phyloP scores from a whole-genome alignment of 805 yeast genomes.

The Candida quercuum region DNA sequence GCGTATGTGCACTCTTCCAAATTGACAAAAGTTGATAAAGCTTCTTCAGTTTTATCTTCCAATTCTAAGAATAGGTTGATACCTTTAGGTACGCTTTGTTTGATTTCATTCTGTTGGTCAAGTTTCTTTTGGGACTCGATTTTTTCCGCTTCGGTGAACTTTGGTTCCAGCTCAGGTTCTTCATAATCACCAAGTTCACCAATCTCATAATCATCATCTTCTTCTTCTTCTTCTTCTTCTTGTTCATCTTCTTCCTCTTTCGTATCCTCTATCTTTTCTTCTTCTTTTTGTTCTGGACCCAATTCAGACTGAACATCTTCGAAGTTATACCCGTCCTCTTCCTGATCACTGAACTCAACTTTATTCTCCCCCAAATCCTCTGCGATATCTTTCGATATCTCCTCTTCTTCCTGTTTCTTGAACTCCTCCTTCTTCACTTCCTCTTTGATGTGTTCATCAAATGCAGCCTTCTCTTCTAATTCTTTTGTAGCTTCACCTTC shows the following conservation, averaged over 20 bases:
- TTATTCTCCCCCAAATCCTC: too few relatives aligned
- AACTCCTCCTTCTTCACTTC: too few relatives aligned
- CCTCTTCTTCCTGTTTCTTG: too few relatives aligned
- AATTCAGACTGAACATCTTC: too few relatives aligned
- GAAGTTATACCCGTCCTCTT: too few relatives aligned
- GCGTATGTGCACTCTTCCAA: conserved; percentile 60
- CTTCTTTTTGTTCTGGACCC: background rate
- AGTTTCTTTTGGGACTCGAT: conserved; percentile 13
- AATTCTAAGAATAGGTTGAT: conserved; percentile 27
- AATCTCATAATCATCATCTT: conserved; percentile 2
- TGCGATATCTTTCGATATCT: too few relatives aligned
- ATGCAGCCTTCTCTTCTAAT: too few relatives aligned
- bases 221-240: background rate
- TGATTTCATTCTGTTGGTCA: conserved; percentile 11
- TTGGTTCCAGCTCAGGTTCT: conserved; percentile 9
- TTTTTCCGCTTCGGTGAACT: conserved; percentile 16
- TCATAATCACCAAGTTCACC: background rate
- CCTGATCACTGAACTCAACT: too few relatives aligned
- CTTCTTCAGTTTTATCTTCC: conserved; percentile 65
- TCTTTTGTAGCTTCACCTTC: too few relatives aligned
- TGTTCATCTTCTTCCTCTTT: background rate
- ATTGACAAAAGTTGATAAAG: conserved; percentile 49
- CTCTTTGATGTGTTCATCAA: too few relatives aligned
- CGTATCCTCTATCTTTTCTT: background rate
- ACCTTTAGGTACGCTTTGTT: conserved; percentile 17